Evolutionary conservation across 2,329 filamentous ascomycete genomes (phyloP), one percentile per base, ranked within the genome.

Genomic region (Botrytis porri): DNA sequence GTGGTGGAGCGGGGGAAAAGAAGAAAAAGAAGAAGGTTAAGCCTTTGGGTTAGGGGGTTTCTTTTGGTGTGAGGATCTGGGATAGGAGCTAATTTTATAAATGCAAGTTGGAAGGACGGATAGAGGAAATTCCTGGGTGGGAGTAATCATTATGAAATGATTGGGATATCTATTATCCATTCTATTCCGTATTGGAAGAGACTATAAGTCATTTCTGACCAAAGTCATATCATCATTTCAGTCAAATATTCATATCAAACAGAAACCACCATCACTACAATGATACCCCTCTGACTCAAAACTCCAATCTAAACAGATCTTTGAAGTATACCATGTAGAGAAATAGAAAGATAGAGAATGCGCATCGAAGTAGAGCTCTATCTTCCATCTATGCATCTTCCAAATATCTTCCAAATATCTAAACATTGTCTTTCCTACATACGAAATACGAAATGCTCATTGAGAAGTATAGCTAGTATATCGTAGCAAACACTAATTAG

Each of bases 11-110:
- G 1, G 88, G 88, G 82, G 90, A 90, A 84, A 90, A 90, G 82
- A 88, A 90, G 83, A 93, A 92, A 85, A 93, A 93, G 85, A 93
- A 93, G 85, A 83, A 81, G 76, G 74, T 73, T 12, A 81, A 81
- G 76, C 79, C 79, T 25, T 72, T 81, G 32, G 80, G 80, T 54
- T 80, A 75, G 76, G 41, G 54, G n/a, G 5, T 57, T 29, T 8
- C 25, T 57, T 16, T 12, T 41, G 32, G 8, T 37, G n/a, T 51
- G 0, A n/a, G 51, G 14, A 32, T 6, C 5, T 32, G 43, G n/a
- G 7, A 43, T 10, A 12, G 4, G 22, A 4, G 1, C 4, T n/a
- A 16, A 37, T 10, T 61, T 61, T 37, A 22, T 14, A 12, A 10
- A 4, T 60, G 32, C 2, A 25, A 16, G 4, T n/a, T n/a, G 14